Conservation (phyloP, 2,329 filamentous ascomycete genomes). For the Xylariomycetidae sp. region DNA sequence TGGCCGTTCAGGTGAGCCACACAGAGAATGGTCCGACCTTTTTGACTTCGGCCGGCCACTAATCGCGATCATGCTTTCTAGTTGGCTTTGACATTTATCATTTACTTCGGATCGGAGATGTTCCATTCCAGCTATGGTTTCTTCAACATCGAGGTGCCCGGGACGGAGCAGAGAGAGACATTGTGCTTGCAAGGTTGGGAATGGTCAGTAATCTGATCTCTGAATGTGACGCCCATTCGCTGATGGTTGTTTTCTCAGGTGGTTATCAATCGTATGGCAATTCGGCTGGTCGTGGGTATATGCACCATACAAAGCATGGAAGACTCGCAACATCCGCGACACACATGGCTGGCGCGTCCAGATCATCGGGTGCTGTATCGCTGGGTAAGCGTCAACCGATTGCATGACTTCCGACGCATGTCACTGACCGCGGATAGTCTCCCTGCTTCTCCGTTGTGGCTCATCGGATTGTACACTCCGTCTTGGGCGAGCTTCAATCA, state of each 20-base stretch:
- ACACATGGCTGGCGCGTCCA: slow-evolving; percentile 63
- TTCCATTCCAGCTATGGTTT: slow-evolving; percentile 60
- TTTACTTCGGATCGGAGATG: slow-evolving; percentile 60
- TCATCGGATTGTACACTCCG: slow-evolving; percentile 52
- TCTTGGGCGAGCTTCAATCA: slow-evolving; percentile 47
- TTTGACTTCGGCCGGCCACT: background rate
- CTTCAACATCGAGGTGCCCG: slow-evolving; percentile 55
- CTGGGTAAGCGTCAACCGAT: slow-evolving; percentile 31
- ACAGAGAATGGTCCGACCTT: slow-evolving; percentile 5
- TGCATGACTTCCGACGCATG: background rate
- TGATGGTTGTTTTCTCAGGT: too few species aligned
- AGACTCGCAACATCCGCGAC: slow-evolving; percentile 56
- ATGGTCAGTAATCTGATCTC: too few species aligned
- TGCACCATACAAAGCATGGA: slow-evolving; percentile 58
- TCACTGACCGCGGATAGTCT: slow-evolving; percentile 37
- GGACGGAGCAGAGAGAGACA: slow-evolving; percentile 45
- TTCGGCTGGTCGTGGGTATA: slow-evolving; percentile 59
- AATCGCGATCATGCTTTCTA: slow-evolving; percentile 29
- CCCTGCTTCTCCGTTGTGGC: slow-evolving; percentile 63
- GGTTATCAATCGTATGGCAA: slow-evolving; percentile 61
- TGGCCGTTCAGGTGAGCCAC: slow-evolving; percentile 47
- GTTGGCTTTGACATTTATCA: slow-evolving; percentile 53
- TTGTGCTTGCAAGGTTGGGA: slow-evolving; percentile 51
- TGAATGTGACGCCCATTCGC: too few species aligned
- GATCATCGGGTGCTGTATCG: slow-evolving; percentile 49